Conservation (phyloP, 306 rosid genomes). For the Casuarina equisetifolia region DNA sequence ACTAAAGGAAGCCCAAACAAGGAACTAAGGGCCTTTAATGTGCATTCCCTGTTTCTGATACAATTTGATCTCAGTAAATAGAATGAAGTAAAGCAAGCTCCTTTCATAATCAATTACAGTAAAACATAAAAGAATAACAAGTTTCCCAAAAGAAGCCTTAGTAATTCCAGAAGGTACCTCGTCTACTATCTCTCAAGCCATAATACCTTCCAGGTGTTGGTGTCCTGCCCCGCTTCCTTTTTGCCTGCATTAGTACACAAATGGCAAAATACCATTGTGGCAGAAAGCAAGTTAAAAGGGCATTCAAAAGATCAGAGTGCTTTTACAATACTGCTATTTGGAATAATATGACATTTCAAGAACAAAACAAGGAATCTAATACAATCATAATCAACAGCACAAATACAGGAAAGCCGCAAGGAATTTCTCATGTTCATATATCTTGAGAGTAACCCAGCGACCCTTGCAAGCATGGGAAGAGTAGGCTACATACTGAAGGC, state of each 20-base stretch:
- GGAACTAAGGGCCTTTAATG: neutral
- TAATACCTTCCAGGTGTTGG: conserved; percentile 49
- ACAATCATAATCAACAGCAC: conserved; percentile 10
- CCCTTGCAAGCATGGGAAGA: conserved; percentile 12
- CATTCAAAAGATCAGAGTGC: conserved; percentile 9
- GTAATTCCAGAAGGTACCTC: conserved; percentile 28
- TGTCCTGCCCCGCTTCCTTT: conserved; percentile 51
- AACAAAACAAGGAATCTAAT: conserved; percentile 13
- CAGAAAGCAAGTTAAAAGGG: conserved; percentile 13
- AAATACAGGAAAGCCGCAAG: neutral
- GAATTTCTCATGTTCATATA: conserved; percentile 7
- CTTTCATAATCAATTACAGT: neutral
- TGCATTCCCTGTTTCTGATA: neutral
- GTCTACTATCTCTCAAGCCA: conserved; percentile 39
- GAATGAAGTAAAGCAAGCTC: neutral
- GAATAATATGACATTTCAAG: conserved; percentile 6
- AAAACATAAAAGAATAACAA: neutral
- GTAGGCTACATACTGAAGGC: conserved; percentile 12
- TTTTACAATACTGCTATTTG: conserved; percentile 11
- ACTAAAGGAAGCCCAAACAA: neutral
- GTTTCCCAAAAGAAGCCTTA: neutral
- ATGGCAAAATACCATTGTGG: conserved; percentile 13
- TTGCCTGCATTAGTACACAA: conserved; percentile 44
- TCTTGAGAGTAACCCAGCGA: conserved; percentile 7
- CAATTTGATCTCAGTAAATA: neutral